Conservation (phyloP, 805 yeast genomes). For the Clavispora asparagi region DNA sequence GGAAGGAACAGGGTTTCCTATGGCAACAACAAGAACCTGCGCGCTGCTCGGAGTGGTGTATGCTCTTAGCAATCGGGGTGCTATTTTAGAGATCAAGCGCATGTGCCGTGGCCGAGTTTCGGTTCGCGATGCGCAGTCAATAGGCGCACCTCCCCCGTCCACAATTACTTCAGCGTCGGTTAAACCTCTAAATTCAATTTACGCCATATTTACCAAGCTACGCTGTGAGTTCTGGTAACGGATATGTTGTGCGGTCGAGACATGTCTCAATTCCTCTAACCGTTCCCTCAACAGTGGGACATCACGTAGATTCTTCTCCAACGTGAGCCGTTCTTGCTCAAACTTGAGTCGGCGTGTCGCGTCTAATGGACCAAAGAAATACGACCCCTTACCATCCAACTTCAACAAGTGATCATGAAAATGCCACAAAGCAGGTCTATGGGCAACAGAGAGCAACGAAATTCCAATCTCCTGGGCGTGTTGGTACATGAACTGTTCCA, state of each 20-base stretch:
- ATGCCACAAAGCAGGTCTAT: conserved; percentile 88
- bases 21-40: conserved; percentile 26
- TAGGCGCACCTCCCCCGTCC: not conserved
- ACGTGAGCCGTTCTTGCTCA: conserved; percentile 69
- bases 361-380: conserved; percentile 56
- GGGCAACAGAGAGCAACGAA: conserved; percentile 85
- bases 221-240: conserved; percentile 26
- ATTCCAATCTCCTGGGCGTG: conserved; percentile 77
- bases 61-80: not conserved
- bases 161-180: no score
- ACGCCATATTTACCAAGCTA: conserved; percentile 20
- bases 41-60: not conserved
- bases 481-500: conserved; percentile 84
- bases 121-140: not conserved
- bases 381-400: conserved; percentile 80
- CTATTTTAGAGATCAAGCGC: not conserved
- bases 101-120: not conserved
- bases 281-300: conserved; percentile 64
- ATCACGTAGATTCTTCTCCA: conserved; percentile 68
- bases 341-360: conserved; percentile 67
- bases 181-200: not conserved
- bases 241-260: conserved; percentile 38
- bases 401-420: conserved; percentile 80
- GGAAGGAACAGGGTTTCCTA: conserved; percentile 74
- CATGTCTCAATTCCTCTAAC: conserved; percentile 57